Evolutionary conservation across 352 stramenopile species (phyloP).

Genomic region (Globisporangium alternatum): DNA sequence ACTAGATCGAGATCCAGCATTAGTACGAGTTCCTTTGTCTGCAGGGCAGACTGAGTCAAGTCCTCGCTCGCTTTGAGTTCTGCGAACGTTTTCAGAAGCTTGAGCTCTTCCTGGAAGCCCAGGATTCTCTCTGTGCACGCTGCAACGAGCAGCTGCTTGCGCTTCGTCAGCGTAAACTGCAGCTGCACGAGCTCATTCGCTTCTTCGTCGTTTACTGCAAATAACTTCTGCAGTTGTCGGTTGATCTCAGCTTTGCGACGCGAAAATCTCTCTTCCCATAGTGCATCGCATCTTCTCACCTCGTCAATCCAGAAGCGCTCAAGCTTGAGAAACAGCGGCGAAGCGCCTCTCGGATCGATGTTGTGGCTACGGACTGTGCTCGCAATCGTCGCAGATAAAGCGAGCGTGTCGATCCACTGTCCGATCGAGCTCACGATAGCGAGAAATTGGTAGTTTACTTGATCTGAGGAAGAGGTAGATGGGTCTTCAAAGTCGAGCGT

Average conservation of each 20-base stretch:
- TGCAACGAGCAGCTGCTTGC: slow-evolving; percentile 12
- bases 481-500: background rate
- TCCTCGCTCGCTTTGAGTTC: background rate
- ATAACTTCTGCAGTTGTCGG: slow-evolving; percentile 24
- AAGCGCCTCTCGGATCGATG: slow-evolving; percentile 23
- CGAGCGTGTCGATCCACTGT: slow-evolving; percentile 25
- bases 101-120: slow-evolving; percentile 10
- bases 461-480: no score
- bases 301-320: slow-evolving; percentile 2
- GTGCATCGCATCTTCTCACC: background rate
- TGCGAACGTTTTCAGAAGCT: slow-evolving; percentile 3
- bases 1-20: slow-evolving; percentile 14
- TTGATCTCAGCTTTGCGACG: slow-evolving; percentile 25
- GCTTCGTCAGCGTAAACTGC: slow-evolving; percentile 5
- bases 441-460: background rate
- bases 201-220: slow-evolving; percentile 36
- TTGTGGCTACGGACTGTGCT: slow-evolving; percentile 23
- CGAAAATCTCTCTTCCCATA: slow-evolving; percentile 24
- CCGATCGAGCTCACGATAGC: slow-evolving; percentile 11
- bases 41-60: background rate
- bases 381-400: slow-evolving; percentile 17
- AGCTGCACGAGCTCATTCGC: slow-evolving; percentile 22
- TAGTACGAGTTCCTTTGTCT: background rate
- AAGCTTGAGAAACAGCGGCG: slow-evolving; percentile 16
- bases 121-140: background rate